Conservation (phyloP, 1,284 basidiomycete genomes). For the Hypsizygus ulmarius region DNA sequence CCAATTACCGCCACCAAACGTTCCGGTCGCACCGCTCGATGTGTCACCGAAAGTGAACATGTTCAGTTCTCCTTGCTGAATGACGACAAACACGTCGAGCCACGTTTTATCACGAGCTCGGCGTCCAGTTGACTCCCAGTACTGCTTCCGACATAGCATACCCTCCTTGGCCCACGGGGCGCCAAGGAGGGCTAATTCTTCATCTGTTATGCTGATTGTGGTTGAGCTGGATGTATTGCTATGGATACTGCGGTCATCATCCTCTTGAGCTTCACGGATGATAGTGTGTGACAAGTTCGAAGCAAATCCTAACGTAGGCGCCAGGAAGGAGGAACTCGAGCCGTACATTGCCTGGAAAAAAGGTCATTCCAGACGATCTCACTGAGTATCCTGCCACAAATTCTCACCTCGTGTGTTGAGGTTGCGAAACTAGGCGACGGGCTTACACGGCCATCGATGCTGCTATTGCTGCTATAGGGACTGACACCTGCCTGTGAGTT, state of each 20-base stretch:
- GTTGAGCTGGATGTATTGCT: slow-evolving; percentile 62
- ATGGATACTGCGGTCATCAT: slow-evolving; percentile 73
- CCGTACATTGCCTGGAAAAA: slow-evolving; percentile 40
- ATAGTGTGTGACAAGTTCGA: slow-evolving; percentile 95
- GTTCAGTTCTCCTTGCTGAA: slow-evolving; percentile 88
- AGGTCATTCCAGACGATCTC: slow-evolving; percentile 4
- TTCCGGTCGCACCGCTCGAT: slow-evolving; percentile 51
- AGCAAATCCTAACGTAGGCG: slow-evolving; percentile 89
- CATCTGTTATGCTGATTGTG: slow-evolving; percentile 83
- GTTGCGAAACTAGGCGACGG: slow-evolving; percentile 88
- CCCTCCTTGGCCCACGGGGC: slow-evolving; percentile 99
- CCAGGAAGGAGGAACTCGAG: slow-evolving; percentile 60
- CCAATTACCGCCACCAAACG: slow-evolving; percentile 96
- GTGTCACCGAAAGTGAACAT: slow-evolving; percentile 92
- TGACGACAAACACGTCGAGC: slow-evolving; percentile 95
- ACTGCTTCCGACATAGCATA: slow-evolving; percentile 90
- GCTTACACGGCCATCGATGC: slow-evolving; percentile 81
- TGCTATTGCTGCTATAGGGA: slow-evolving; percentile 78
- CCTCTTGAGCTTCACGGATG: slow-evolving; percentile 91
- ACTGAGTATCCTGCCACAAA: not conserved
- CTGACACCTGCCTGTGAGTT: slow-evolving; percentile 56
- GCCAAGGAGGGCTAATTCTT: slow-evolving; percentile 91
- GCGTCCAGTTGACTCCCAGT: slow-evolving; percentile 84
- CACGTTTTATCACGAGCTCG: slow-evolving; percentile 84
- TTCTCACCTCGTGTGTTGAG: slow-evolving; percentile 73